phyloP scores from a whole-genome alignment of 805 yeast genomes.

The Saccharomyces paradoxus region DNA sequence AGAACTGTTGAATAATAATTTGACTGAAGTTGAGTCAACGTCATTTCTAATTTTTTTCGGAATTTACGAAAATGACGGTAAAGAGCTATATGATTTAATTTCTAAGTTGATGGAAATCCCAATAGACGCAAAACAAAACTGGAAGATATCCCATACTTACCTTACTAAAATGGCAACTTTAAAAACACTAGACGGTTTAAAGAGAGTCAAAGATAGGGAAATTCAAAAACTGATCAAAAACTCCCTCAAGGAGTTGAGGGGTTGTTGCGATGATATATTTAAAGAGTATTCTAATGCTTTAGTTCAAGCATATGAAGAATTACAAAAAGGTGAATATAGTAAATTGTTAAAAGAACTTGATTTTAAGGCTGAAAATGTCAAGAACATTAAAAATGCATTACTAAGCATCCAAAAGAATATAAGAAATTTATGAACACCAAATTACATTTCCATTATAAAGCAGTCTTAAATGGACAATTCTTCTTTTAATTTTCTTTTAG shows the following conservation, averaged over 20 bases:
- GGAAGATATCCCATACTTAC: constrained; percentile 22
- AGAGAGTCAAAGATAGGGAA: constrained; percentile 19
- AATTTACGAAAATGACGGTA: constrained; percentile 16
- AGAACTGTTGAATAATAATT: not conserved
- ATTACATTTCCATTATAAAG: not conserved
- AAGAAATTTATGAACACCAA: constrained; percentile 10
- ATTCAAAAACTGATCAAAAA: constrained; percentile 13
- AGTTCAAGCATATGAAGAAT: constrained; percentile 2
- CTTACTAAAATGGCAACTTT: constrained; percentile 18
- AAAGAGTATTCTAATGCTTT: not conserved
- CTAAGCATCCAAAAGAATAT: constrained; percentile 14
- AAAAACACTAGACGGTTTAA: constrained; percentile 23
- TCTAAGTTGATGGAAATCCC: not conserved
- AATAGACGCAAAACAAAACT: constrained; percentile 4
- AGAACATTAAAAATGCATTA: constrained; percentile 4
- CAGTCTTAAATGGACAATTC: not conserved
- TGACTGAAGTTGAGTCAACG: constrained; percentile 14
- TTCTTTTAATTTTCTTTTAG: not conserved
- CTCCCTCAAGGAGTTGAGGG: constrained; percentile 14
- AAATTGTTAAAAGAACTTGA: constrained; percentile 7
- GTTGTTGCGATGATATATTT: constrained; percentile 16
- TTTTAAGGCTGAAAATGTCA: constrained; percentile 6
- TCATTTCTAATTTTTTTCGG: constrained; percentile 16
- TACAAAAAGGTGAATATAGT: constrained; percentile 4
- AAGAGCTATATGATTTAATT: not conserved